Percentiles rank a stretch among this genome's conserved stretches.
Conservation (phyloP, 331 rosid genomes). For the Pyrus hybrid region DNA sequence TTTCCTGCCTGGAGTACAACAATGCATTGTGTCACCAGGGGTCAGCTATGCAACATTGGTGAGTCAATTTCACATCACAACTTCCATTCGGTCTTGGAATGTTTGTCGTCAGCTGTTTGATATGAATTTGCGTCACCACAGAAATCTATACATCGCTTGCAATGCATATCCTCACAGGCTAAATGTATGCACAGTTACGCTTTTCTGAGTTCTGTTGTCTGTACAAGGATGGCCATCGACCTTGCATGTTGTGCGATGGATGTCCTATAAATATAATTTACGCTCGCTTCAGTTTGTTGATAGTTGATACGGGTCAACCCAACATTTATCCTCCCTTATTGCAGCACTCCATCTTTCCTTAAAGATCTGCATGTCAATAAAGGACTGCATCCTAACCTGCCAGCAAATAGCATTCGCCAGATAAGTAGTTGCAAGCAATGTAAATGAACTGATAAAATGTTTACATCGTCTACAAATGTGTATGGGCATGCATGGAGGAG, state of each 20-base stretch:
- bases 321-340: constrained; percentile 23
- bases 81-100: not conserved
- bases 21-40: not conserved
- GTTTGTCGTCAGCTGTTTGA: too few species aligned
- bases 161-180: not conserved
- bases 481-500: not conserved
- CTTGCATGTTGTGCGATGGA: not conserved
- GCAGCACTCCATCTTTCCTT: constrained; percentile 39
- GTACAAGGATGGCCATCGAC: not conserved
- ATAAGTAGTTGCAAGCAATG: not conserved
- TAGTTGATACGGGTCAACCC: constrained; percentile 47
- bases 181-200: constrained; percentile 1
- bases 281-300: constrained; percentile 12
- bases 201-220: constrained; percentile 2
- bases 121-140: not conserved
- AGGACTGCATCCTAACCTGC: constrained; percentile 45
- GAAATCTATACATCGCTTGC: not conserved
- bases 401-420: not conserved
- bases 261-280: constrained; percentile 2
- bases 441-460: not conserved
- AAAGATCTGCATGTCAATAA: constrained; percentile 35
- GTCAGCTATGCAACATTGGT: not conserved
- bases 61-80: not conserved
- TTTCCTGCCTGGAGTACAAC: not conserved
- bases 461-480: not conserved